phyloP scores from a whole-genome alignment of 257 asterid genomes.

The Jacaranda mimosifolia region DNA sequence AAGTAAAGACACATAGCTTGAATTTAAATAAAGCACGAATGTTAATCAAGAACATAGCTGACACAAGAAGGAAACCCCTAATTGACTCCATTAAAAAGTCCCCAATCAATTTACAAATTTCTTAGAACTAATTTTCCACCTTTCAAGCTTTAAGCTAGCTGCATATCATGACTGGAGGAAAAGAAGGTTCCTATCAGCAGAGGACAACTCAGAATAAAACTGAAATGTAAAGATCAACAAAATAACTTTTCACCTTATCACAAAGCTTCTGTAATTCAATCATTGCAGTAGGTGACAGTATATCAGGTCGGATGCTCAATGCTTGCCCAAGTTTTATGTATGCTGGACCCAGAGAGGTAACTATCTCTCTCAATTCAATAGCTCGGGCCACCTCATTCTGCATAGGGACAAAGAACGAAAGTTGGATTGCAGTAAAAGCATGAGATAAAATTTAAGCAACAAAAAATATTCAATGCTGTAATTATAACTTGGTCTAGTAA shows the following conservation, averaged over 20 bases:
- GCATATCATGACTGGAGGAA: background rate
- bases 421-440: conserved; percentile 11
- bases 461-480: background rate
- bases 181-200: conserved; percentile 13
- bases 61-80: background rate
- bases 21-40: background rate
- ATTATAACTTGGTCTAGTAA: background rate
- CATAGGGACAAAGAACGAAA: conserved; percentile 30
- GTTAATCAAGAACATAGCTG: conserved; percentile 16
- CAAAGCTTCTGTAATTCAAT: conserved; percentile 97
- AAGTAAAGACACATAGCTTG: conserved; percentile 1
- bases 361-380: conserved; percentile 95
- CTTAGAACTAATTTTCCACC: background rate
- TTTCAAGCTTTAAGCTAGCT: background rate
- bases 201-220: conserved; percentile 11
- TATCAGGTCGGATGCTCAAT: conserved; percentile 96
- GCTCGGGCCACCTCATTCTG: conserved; percentile 99
- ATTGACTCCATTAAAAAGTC: background rate
- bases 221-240: conserved; percentile 27
- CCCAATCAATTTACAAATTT: background rate
- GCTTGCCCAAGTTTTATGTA: conserved; percentile 99
- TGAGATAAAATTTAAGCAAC: background rate
- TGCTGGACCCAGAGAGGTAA: conserved; percentile 98
- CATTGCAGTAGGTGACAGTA: conserved; percentile 94
- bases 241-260: conserved; percentile 77